Evolutionary conservation across 352 stramenopile genomes (phyloP).

Genomic region (Globisporangium parvum): DNA sequence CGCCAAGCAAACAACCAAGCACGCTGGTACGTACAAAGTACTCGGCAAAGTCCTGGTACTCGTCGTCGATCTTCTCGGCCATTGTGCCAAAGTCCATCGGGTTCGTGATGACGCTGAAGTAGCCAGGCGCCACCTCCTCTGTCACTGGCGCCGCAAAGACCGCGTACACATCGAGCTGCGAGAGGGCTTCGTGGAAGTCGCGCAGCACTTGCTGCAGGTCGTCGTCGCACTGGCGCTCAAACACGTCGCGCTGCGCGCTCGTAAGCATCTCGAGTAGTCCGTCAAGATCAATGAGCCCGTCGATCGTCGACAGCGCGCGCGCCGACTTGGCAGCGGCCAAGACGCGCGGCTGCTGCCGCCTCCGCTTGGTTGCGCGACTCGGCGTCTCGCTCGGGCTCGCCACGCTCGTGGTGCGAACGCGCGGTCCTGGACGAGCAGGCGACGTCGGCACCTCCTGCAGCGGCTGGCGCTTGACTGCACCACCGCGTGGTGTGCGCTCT

Average conservation of each 20-base stretch:
- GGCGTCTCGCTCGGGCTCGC: conserved; percentile 3
- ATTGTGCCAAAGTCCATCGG: conserved; percentile 96
- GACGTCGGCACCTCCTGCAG: not conserved
- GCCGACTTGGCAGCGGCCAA: conserved; percentile 3
- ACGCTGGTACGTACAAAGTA: conserved; percentile 56
- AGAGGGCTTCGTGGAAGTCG: conserved; percentile 68
- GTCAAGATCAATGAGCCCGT: conserved; percentile 36
- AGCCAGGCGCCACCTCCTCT: conserved; percentile 90
- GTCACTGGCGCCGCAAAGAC: conserved; percentile 89
- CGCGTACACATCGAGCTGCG: conserved; percentile 62
- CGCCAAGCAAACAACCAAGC: not conserved
- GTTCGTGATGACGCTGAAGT: conserved; percentile 81
- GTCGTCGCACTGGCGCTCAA: conserved; percentile 49
- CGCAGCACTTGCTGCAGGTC: conserved; percentile 49
- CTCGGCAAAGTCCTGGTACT: conserved; percentile 59
- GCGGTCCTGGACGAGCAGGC: not conserved
- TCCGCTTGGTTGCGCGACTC: conserved; percentile 1
- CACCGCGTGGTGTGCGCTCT: not conserved
- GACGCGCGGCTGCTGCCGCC: conserved; percentile 16
- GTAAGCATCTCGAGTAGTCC: conserved; percentile 49
- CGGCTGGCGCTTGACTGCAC: not conserved
- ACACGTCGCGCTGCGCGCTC: conserved; percentile 39
- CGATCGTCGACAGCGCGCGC: conserved; percentile 6
- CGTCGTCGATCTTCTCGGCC: conserved; percentile 58
- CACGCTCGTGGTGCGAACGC: not conserved